These are phyloP conservation scores for Aspergillus leporis DNA, from an alignment of 495 filamentous ascomycete species.

Conservation along the genomic window DNA sequence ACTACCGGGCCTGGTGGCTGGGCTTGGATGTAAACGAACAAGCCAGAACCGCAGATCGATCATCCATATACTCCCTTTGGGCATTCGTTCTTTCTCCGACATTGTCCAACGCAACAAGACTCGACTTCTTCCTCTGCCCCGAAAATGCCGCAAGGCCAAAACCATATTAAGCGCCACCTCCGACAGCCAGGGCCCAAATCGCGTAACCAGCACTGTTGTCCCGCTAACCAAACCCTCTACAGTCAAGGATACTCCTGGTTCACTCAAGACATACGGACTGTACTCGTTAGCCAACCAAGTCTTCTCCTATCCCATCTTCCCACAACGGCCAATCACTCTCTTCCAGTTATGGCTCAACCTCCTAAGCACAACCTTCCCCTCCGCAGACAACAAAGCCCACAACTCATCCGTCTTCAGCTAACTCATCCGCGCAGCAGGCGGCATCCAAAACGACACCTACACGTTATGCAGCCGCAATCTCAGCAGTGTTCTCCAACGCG, in stretches of 20 bases:
- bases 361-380: neutral
- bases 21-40: neutral
- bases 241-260: neutral
- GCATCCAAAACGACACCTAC: neutral
- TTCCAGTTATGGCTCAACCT: conserved; percentile 1
- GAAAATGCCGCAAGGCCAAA: neutral
- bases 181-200: neutral
- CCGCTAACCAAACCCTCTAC: neutral
- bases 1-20: neutral
- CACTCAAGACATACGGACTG: neutral
- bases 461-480: neutral
- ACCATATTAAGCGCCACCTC: neutral
- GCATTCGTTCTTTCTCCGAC: neutral
- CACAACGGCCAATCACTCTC: neutral
- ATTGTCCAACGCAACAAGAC: neutral
- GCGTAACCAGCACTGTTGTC: neutral
- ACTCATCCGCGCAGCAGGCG: neutral
- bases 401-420: conserved; percentile 1
- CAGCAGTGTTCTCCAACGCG: neutral
- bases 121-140: neutral
- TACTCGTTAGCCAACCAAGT: neutral
- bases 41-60: neutral
- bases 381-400: neutral
- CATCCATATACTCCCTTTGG: neutral
- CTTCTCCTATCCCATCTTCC: neutral